phyloP scores from a whole-genome alignment of 768 basidiomycete genomes.

The Phanerodontia chrysosporium region DNA sequence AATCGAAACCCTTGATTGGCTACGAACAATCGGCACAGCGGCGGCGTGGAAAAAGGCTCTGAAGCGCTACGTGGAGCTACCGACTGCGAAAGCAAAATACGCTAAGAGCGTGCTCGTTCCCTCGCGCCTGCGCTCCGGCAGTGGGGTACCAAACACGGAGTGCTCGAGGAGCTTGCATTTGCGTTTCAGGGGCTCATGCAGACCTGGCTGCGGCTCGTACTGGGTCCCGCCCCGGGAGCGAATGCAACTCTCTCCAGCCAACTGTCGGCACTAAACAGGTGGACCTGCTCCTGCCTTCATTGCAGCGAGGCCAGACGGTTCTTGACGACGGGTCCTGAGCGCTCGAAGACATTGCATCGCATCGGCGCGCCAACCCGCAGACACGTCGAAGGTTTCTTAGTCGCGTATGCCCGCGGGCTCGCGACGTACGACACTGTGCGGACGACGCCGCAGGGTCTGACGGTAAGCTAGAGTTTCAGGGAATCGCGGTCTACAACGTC shows the following conservation, averaged over 20 bases:
- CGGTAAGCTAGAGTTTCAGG: slow-evolving; percentile 5
- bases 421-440: slow-evolving; percentile 12
- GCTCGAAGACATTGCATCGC: background rate
- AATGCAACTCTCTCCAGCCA: background rate
- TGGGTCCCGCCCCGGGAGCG: slow-evolving; percentile 9
- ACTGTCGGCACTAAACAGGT: background rate
- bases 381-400: slow-evolving; percentile 16
- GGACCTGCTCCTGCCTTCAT: slow-evolving; percentile 10
- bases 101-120: slow-evolving; percentile 11
- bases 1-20: background rate
- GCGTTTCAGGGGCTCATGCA: slow-evolving; percentile 10
- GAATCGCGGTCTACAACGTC: slow-evolving; percentile 9
- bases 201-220: slow-evolving; percentile 11
- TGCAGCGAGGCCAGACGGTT: slow-evolving; percentile 10
- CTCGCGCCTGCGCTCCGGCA: slow-evolving; percentile 9
- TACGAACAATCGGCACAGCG: background rate
- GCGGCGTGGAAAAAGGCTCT: background rate
- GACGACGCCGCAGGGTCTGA: slow-evolving; percentile 12
- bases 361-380: slow-evolving; percentile 11
- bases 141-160: slow-evolving; percentile 3
- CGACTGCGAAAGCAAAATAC: background rate
- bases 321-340: background rate
- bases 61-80: background rate
- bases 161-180: slow-evolving; percentile 3
- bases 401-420: background rate